Percentiles rank a stretch among this genome's conserved stretches.
phyloP scores from a whole-genome alignment of 192 early-diverging fungal genomes.

The Radiomyces spectabilis region DNA sequence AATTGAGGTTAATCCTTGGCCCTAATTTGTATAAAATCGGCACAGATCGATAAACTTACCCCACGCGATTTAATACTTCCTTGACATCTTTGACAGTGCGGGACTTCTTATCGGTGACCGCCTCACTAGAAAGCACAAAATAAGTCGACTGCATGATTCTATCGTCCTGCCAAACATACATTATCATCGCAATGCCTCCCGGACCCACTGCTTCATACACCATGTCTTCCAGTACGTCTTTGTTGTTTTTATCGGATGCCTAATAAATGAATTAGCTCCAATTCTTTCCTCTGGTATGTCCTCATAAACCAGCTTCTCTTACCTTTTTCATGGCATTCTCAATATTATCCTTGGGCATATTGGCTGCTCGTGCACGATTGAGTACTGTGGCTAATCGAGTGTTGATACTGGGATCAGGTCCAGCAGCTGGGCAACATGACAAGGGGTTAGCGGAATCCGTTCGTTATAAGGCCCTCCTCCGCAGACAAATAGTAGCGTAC shows the following conservation, averaged over 20 bases:
- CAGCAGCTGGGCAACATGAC: conserved; percentile 30
- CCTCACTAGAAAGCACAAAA: conserved; percentile 17
- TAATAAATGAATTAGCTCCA: no score
- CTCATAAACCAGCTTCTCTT: no score
- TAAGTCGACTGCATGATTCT: neutral
- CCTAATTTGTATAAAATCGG: neutral
- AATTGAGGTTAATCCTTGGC: neutral
- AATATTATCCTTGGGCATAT: conserved; percentile 67
- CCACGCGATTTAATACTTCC: conserved; percentile 40
- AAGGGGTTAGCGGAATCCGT: neutral
- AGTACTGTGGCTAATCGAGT: conserved; percentile 49
- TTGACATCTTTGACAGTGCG: conserved; percentile 60
- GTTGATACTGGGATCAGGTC: conserved; percentile 50
- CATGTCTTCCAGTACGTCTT: conserved; percentile 36
- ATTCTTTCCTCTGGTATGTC: no score
- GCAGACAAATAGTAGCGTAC: conserved; percentile 29
- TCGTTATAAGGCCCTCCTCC: neutral
- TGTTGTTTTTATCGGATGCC: conserved; percentile 33
- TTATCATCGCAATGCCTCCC: conserved; percentile 51
- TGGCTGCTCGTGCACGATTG: conserved; percentile 41
- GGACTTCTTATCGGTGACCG: conserved; percentile 51
- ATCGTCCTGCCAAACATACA: conserved; percentile 28
- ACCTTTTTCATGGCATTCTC: conserved; percentile 66
- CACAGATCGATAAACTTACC: conserved; percentile 17
- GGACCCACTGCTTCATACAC: conserved; percentile 63